These are phyloP conservation scores for Neophaeococcomyces mojaviensis DNA, from an alignment of 2,329 filamentous ascomycete species.

Conservation along the genomic window DNA sequence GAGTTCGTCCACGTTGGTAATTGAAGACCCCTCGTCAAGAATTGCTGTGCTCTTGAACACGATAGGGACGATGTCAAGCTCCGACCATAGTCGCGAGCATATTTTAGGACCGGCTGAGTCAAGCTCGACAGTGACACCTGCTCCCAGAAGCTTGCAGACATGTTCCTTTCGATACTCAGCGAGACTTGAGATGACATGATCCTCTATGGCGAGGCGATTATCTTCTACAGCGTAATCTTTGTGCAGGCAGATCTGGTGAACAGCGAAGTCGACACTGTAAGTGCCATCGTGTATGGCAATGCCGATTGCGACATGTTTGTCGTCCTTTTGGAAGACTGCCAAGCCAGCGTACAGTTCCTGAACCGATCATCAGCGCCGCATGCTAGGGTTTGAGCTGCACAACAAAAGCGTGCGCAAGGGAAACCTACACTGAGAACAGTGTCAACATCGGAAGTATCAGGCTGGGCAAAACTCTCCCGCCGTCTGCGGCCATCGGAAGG, in stretches of 20 bases:
- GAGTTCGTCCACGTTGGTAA: conserved; percentile 63
- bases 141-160: conserved; percentile 62
- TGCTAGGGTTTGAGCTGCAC: no score
- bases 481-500: no score
- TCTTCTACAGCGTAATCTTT: conserved; percentile 12
- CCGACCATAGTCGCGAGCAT: conserved; percentile 65
- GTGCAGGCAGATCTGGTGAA: conserved; percentile 16
- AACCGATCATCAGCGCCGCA: background rate
- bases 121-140: conserved; percentile 58
- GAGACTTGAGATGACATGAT: conserved; percentile 14
- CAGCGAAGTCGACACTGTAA: conserved; percentile 21
- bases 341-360: conserved; percentile 21
- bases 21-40: conserved; percentile 34
- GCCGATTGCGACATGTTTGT: conserved; percentile 16
- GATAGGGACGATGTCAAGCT: conserved; percentile 68
- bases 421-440: no score
- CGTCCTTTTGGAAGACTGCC: conserved; percentile 14
- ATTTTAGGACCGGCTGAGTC: conserved; percentile 56
- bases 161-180: conserved; percentile 15
- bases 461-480: no score
- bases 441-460: no score
- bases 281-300: conserved; percentile 21
- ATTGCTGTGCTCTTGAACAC: conserved; percentile 43
- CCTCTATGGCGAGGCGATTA: conserved; percentile 11
- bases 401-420: no score